A percentile compares a stretch with the other conserved stretches of the same genome.
These are phyloP conservation scores for Boeremia lycopersici DNA, from an alignment of 2,329 filamentous ascomycete species.

Conservation along the genomic window DNA sequence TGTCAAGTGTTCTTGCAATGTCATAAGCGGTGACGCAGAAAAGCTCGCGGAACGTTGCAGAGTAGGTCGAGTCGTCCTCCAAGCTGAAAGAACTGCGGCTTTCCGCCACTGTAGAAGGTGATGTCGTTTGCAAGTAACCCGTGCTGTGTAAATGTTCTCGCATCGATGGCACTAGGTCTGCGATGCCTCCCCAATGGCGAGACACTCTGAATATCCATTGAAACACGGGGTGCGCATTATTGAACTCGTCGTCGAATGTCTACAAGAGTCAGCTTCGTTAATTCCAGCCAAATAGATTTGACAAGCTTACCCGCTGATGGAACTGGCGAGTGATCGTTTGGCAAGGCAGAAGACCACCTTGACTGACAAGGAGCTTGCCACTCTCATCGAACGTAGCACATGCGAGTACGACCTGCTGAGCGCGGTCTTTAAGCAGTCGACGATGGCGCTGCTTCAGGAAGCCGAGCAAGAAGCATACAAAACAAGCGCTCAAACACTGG, in stretches of 20 bases:
- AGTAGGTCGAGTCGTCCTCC: slow-evolving; percentile 71
- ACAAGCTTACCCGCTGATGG: slow-evolving; percentile 43
- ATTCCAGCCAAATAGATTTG: slow-evolving; percentile 64
- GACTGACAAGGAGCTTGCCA: slow-evolving; percentile 71
- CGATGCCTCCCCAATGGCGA: slow-evolving; percentile 74
- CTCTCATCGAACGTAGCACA: slow-evolving; percentile 70
- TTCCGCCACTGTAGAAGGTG: slow-evolving; percentile 19
- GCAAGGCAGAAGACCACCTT: slow-evolving; percentile 71
- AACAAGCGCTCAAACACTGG: slow-evolving; percentile 50
- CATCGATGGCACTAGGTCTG: slow-evolving; percentile 74
- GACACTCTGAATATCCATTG: slow-evolving; percentile 87
- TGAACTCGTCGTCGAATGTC: slow-evolving; percentile 75
- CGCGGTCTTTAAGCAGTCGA: slow-evolving; percentile 51
- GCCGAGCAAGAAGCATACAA: slow-evolving; percentile 44
- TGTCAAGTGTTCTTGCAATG: slow-evolving; percentile 71
- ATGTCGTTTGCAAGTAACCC: slow-evolving; percentile 30
- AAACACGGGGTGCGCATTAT: slow-evolving; percentile 77
- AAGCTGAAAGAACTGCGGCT: slow-evolving; percentile 28
- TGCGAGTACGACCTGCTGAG: slow-evolving; percentile 61
- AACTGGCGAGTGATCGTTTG: slow-evolving; percentile 75
- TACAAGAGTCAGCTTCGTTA: slow-evolving; percentile 20
- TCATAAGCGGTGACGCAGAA: slow-evolving; percentile 80
- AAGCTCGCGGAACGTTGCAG: slow-evolving; percentile 77
- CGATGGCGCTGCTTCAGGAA: slow-evolving; percentile 47
- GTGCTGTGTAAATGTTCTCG: slow-evolving; percentile 68